Base-by-base conservation (phyloP, 75 land plant genomes). In the Cryptomeria japonica region DNA sequence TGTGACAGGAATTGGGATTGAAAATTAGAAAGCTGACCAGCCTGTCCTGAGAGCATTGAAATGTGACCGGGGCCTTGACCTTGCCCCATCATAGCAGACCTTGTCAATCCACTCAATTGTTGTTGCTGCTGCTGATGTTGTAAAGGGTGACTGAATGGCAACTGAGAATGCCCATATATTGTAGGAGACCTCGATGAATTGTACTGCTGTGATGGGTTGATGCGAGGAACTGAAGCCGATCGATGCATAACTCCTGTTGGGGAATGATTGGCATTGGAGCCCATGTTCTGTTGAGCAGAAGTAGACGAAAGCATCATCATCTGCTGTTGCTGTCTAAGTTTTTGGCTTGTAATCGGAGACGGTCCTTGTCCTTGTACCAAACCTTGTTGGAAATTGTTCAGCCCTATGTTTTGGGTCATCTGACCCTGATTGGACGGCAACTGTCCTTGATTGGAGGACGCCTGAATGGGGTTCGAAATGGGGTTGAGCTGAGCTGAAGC, bases 141-240 rank as follows among this genome's bases (percentile, higher is more conserved):
- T n/a, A 82, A 82, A 82, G 44, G 47, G 39, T 44, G 84, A 44
- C 46, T 82, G 31, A 44, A 82, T 47, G 51, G 84, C 32, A 82
- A 25, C 41, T 22, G 49, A 28, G 6, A 18, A 28, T 82, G 84
- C 84, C 84, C 84, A 82, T 82, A 82, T 44, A 82, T 11, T 82
- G 84, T 25, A 28, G 84, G 51, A 82, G 84, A 39, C 84, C 84
- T 82, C 28, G 84, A 82, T 39, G 80, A 39, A 82, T 44, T 82
- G 41, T 44, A 82, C 25, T 39, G 82, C 46, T 39, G 83, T 22
- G 44, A 22, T 44, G 39, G 84, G 13, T 11, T 44, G 3, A 82
- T 39, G 4, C 84, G 84, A 25, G 31, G n/a, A 28, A 22, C 32
- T 12, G 84, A 82, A 44, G 84, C n/a, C 6, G 84, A 82, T 44